Percentiles rank a stretch among this genome's conserved stretches.
phyloP scores from a whole-genome alignment of 2,329 filamentous ascomycete species.

The Drechmeria coniospora region DNA sequence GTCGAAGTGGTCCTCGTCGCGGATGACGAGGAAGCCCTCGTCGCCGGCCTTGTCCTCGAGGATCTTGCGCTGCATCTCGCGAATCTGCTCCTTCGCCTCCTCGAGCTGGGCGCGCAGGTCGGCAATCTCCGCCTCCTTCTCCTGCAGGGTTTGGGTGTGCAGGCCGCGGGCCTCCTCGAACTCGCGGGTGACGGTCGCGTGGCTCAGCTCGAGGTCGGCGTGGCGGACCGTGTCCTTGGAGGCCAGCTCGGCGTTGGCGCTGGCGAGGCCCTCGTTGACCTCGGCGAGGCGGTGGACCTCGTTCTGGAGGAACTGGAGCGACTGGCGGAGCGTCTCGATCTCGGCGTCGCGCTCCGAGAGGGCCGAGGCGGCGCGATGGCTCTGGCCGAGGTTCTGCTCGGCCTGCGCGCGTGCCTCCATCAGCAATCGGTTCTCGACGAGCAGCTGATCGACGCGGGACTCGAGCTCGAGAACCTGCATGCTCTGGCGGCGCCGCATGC shows the following conservation, averaged over 20 bases:
- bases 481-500: conserved; percentile 92
- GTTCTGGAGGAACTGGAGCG: conserved; percentile 64
- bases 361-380: conserved; percentile 50
- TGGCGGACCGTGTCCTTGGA: conserved; percentile 62
- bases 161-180: conserved; percentile 52
- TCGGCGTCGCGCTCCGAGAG: conserved; percentile 74
- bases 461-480: conserved; percentile 94
- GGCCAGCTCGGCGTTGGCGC: conserved; percentile 62
- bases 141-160: conserved; percentile 51
- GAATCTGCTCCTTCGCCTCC: conserved; percentile 48
- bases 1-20: conserved; percentile 92
- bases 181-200: conserved; percentile 50
- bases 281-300: conserved; percentile 70
- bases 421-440: conserved; percentile 70
- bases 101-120: conserved; percentile 66
- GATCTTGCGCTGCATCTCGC: conserved; percentile 36
- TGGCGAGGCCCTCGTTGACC: conserved; percentile 65
- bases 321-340: conserved; percentile 67
- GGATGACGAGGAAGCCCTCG: conserved; percentile 58
- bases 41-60: conserved; percentile 44
- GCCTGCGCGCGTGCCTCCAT: conserved; percentile 55
- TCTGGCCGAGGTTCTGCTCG: conserved; percentile 49
- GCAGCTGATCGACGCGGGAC: conserved; percentile 65
- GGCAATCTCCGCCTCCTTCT: conserved; percentile 73
- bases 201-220: conserved; percentile 49